A percentile compares a stretch with the other conserved stretches of the same genome.
Conservation (phyloP, 2,329 filamentous ascomycete genomes). For the Acephala macrosclerotiorum region DNA sequence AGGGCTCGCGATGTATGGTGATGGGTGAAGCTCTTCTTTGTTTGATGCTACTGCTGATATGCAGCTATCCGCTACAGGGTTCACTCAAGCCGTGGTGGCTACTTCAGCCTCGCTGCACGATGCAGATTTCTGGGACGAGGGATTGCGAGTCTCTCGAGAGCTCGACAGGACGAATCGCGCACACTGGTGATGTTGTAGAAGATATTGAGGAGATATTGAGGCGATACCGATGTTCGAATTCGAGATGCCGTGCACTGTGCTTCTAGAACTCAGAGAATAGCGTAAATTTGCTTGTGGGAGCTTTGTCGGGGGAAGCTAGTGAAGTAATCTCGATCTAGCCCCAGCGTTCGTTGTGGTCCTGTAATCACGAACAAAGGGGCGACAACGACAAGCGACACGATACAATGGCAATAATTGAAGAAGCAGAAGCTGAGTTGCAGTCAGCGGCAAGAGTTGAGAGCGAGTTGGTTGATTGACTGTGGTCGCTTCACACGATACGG, state of each 20-base stretch:
- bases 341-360: not conserved
- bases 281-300: slow-evolving; percentile 4
- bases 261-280: slow-evolving; percentile 7
- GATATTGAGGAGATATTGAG: not conserved
- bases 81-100: slow-evolving; percentile 30
- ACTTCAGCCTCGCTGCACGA: slow-evolving; percentile 41
- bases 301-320: not conserved
- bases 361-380: slow-evolving; percentile 5
- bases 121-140: slow-evolving; percentile 23
- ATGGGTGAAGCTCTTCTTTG: slow-evolving; percentile 38
- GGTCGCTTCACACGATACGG: not conserved
- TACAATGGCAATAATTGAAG: not conserved
- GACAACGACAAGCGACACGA: slow-evolving; percentile 3
- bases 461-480: not conserved
- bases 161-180: not conserved
- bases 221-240: not conserved
- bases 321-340: not conserved
- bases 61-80: slow-evolving; percentile 40
- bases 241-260: not conserved
- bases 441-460: not conserved
- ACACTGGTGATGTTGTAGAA: not conserved
- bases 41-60: slow-evolving; percentile 35
- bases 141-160: not conserved
- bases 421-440: slow-evolving; percentile 1
- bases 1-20: slow-evolving; percentile 22